Conservation (phyloP, 148 eudicot species). For the Euryodendron excelsum region DNA sequence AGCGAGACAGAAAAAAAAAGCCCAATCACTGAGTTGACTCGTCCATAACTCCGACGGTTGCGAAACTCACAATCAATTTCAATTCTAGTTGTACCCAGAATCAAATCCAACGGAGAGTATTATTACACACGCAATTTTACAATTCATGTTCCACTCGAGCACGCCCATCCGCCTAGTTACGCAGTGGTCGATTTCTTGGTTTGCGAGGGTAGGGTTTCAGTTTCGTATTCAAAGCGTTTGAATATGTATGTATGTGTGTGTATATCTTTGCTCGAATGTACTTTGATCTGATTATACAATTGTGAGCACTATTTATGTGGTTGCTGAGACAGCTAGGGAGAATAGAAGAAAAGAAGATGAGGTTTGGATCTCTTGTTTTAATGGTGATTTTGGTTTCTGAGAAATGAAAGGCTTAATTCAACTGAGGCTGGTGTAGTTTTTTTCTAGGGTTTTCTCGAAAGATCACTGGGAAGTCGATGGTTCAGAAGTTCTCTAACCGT, state of each 20-base stretch:
- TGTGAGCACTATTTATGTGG: background rate
- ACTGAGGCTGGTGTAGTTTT: background rate
- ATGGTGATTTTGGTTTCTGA: background rate
- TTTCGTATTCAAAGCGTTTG: background rate
- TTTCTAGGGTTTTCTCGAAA: background rate
- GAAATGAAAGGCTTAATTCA: background rate
- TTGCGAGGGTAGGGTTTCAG: background rate
- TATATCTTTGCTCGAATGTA: background rate
- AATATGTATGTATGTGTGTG: background rate
- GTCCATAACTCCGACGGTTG: too few relatives aligned
- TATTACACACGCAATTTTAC: too few relatives aligned
- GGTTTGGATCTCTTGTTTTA: too few relatives aligned
- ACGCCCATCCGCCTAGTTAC: too few relatives aligned
- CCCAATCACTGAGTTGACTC: too few relatives aligned
- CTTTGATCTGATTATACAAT: background rate
- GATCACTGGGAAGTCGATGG: background rate
- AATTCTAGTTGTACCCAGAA: too few relatives aligned
- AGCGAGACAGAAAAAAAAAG: too few relatives aligned
- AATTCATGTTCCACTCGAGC: too few relatives aligned
- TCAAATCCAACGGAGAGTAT: too few relatives aligned
- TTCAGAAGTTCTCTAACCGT: background rate
- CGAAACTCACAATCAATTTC: too few relatives aligned
- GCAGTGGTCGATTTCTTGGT: background rate
- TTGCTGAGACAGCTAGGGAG: background rate
- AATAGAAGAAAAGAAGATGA: background rate